A percentile compares a stretch with the other conserved stretches of the same genome.
These are phyloP conservation scores for Pyrrhoderma noxium DNA, from an alignment of 1,284 basidiomycete genomes.

Conservation along the genomic window DNA sequence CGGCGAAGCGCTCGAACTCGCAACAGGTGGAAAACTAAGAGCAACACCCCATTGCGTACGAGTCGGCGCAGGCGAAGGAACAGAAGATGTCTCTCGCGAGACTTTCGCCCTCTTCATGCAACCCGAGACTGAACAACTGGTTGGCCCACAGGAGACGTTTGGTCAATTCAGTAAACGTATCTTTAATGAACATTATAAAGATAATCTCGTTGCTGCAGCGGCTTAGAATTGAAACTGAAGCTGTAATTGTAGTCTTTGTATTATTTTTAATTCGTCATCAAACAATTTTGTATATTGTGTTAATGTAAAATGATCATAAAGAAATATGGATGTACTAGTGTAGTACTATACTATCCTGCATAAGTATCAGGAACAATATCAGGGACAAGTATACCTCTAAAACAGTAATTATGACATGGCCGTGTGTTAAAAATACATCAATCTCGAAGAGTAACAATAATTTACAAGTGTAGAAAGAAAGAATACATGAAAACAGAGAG, in stretches of 20 bases:
- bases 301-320: too few relatives aligned
- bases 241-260: too few relatives aligned
- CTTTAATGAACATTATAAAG: conserved; percentile 71
- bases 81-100: conserved; percentile 57
- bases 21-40: conserved; percentile 66
- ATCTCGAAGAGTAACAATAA: too few relatives aligned
- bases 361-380: conserved; percentile 2
- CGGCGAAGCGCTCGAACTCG: conserved; percentile 84
- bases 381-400: not conserved
- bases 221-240: not conserved
- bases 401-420: too few relatives aligned
- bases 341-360: not conserved
- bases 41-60: conserved; percentile 91
- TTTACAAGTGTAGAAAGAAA: not conserved
- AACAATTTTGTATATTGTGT: too few relatives aligned
- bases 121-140: conserved; percentile 72
- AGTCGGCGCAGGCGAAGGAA: conserved; percentile 38
- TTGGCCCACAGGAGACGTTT: conserved; percentile 69
- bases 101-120: conserved; percentile 92
- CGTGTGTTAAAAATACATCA: too few relatives aligned
- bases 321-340: too few relatives aligned
- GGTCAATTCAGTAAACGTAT: conserved; percentile 83
- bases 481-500: not conserved
- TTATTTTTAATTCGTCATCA: too few relatives aligned
- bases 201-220: conserved; percentile 20